Base-by-base conservation (phyloP, 2,329 filamentous ascomycete species). In the Cytospora paraplurivora region DNA sequence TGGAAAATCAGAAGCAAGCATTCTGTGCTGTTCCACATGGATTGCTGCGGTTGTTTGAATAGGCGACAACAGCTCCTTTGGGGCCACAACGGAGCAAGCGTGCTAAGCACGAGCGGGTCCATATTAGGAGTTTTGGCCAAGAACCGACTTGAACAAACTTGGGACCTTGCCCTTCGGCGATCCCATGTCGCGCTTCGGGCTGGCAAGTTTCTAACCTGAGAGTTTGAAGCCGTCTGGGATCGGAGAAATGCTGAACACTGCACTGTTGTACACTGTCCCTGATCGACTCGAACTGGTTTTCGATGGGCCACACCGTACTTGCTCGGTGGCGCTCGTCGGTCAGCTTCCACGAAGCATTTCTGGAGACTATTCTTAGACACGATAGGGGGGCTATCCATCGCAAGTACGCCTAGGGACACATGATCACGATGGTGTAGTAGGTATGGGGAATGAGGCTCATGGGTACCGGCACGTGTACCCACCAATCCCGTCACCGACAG, bases 311-410 rank as follows among this genome's bases (percentile, higher is more conserved):
- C 35, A 37, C 35, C 35, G 35, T 37, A 21, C 44, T 47, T 47
- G 44, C 44, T 19, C 44, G 32, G 49, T 38, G 38, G 51, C 17
- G 7, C 10, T 37, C 13, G 32, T 32, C 6, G 54, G 52, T 35
- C 33, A 19, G 21, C 27, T 35, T 19, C 49, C 38, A 55, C 49
- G 8, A 55, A 33, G 41, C 47, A 8, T 38, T 11, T 38, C 47
- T 61, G 52, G 32, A 21, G 12, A 52, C 59, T 65, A 65, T 62
- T 62, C 63, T 62, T 58, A 34, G 54, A 56, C 37, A 58, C 56
- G 44, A 27, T 7, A 34, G 13, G 54, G n/a, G 61, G 32, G 3
- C 19, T 4, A 33, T 44, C 21, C 37, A 13, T 50, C 32, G 38
- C 33, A 32, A 49, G 15, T 47, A 19, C 44, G 19, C 32, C 35